Evolutionary conservation across 1,284 basidiomycete species (phyloP).

Genomic region (Sanguinoderma infundibulare): DNA sequence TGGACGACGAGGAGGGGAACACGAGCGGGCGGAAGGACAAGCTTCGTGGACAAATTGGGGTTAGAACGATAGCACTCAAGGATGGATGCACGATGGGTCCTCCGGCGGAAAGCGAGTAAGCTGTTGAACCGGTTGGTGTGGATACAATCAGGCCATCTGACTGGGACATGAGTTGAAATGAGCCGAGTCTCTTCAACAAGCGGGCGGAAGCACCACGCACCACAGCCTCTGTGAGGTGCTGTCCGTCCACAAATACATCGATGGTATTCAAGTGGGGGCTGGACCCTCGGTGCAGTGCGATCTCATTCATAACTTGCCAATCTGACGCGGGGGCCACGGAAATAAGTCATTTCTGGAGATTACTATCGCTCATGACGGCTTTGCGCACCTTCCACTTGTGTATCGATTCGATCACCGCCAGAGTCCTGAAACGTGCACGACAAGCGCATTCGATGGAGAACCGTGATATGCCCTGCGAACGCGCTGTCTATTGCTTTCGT

Average conservation of each 20-base stretch:
- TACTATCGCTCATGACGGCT: not conserved
- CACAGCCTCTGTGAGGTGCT: slow-evolving; percentile 94
- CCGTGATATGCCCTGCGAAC: slow-evolving; percentile 73
- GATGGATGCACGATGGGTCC: slow-evolving; percentile 97
- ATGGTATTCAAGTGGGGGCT: slow-evolving; percentile 94
- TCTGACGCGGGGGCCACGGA: slow-evolving; percentile 45
- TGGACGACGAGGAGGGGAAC: slow-evolving; percentile 83
- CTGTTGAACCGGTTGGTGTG: slow-evolving; percentile 96
- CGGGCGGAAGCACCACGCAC: slow-evolving; percentile 52
- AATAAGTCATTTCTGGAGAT: not conserved
- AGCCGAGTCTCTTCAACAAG: slow-evolving; percentile 1
- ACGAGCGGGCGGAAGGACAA: slow-evolving; percentile 92
- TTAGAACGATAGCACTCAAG: slow-evolving; percentile 87
- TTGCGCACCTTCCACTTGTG: slow-evolving; percentile 57
- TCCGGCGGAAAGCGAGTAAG: slow-evolving; percentile 94
- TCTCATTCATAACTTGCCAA: slow-evolving; percentile 98
- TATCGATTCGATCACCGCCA: slow-evolving; percentile 58
- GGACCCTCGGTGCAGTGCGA: slow-evolving; percentile 90
- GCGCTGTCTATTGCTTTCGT: slow-evolving; percentile 79
- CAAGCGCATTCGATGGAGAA: slow-evolving; percentile 88
- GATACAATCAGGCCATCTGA: slow-evolving; percentile 95
- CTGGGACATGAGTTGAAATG: slow-evolving; percentile 44
- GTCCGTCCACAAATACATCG: slow-evolving; percentile 94
- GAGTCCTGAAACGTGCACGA: slow-evolving; percentile 78
- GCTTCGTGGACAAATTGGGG: slow-evolving; percentile 94